phyloP scores from a whole-genome alignment of 805 yeast genomes.

The Hanseniaspora occidentalis region DNA sequence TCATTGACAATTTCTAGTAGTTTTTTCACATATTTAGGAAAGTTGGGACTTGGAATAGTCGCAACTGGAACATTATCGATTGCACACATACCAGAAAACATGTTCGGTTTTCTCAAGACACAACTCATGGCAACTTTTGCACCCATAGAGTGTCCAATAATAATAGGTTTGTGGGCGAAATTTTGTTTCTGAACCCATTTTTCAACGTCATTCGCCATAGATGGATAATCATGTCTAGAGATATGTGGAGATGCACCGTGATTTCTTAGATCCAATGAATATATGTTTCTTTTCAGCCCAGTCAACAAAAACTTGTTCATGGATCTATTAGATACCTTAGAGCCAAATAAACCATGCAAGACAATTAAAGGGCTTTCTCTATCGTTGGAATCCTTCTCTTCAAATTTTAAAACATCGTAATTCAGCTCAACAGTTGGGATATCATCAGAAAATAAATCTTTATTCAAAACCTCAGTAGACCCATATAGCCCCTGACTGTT shows the following conservation, averaged over 20 bases:
- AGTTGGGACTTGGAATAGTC: conserved; percentile 41
- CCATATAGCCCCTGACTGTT: conserved; percentile 9
- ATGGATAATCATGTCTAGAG: conserved; percentile 60
- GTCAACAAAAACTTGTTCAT: conserved; percentile 52
- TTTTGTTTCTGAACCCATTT: conserved; percentile 36
- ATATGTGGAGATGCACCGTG: conserved; percentile 86
- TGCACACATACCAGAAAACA: conserved; percentile 50
- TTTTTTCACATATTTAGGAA: conserved; percentile 54
- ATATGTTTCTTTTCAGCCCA: conserved; percentile 42
- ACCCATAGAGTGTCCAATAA: conserved; percentile 83
- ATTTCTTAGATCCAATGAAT: conserved; percentile 69
- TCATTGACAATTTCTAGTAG: conserved; percentile 44
- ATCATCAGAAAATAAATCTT: conserved; percentile 19
- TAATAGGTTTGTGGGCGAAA: conserved; percentile 35
- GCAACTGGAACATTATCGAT: conserved; percentile 89
- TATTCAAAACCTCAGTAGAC: conserved; percentile 17
- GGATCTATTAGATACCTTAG: conserved; percentile 64
- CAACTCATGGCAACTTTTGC: conserved; percentile 90
- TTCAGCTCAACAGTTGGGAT: conserved; percentile 42
- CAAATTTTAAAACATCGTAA: conserved; percentile 31
- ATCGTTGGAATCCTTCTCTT: conserved; percentile 10
- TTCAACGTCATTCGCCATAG: conserved; percentile 81
- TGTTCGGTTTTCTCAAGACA: conserved; percentile 51
- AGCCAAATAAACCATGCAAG: conserved; percentile 84
- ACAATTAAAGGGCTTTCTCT: conserved; percentile 54